Evolutionary conservation across 352 stramenopile genomes (phyloP), one percentile per base, ranked within the genome.

Genomic region (Phytopythium boreale): DNA sequence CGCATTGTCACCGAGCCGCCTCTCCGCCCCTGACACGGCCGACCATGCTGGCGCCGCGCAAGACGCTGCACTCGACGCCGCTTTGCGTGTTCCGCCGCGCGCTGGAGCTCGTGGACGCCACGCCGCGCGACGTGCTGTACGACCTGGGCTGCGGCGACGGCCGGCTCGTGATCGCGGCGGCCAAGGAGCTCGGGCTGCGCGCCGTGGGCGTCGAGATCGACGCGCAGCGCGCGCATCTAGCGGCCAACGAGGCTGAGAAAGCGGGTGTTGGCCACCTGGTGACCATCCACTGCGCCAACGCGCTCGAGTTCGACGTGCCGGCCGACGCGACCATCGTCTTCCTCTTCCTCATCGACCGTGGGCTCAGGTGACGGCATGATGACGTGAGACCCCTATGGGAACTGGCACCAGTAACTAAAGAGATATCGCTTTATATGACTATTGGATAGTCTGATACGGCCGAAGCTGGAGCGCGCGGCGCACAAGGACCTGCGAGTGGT

Each of bases 141-240:
- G 86, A 95, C 61, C 59, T 95, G n/a, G 86, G 86, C 34, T 95
- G 86, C 34, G 86, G 86, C 4, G 86, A 95, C 50, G 86, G 86
- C 1, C 79, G 86, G 2, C 75, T 90, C 36, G 72, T 93, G 24
- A 64, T 95, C 19, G 78, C 84, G 47, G 86, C 86, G 14, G 84
- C 84, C 11, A 59, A 56, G 8, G 62, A 59, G 39, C 74, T 82
- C 51, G 72, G 75, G 31, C 79, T 92, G 24, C 78, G 77, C n/a
- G 72, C 76, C 0, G 66, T 89, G 10, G 83, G 85, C 58, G 84
- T 92, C 50, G 80, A 92, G 62, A 92, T 94, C 62, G 71, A 91
- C 57, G 56, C 61, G 2, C 63, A 72, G n/a, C 70, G 83, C 20
- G 80, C 68, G 4, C 58, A 63, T 11, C 37, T 77, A 51, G 83